phyloP scores from a whole-genome alignment of 495 filamentous ascomycete genomes.

The Aspergillus sparsus region DNA sequence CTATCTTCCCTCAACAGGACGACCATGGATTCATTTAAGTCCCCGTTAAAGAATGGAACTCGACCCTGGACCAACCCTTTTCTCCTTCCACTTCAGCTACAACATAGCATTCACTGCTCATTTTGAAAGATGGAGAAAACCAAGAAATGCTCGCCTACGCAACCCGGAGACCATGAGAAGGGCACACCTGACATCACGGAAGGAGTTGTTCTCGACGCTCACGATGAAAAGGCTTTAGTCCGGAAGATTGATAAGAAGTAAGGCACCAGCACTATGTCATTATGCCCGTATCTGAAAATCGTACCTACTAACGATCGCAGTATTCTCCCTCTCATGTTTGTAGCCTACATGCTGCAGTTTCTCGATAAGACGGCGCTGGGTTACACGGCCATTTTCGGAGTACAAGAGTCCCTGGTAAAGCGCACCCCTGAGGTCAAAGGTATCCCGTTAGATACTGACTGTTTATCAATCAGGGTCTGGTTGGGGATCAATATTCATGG shows the following conservation, averaged over 20 bases:
- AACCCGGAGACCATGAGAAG: not conserved
- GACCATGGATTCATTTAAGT: too few species aligned
- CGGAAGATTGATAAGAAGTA: conserved; percentile 6
- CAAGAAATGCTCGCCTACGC: not conserved
- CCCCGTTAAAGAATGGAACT: too few species aligned
- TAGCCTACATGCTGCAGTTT: conserved; percentile 15
- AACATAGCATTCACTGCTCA: too few species aligned
- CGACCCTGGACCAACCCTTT: too few species aligned
- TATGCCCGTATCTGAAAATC: too few species aligned
- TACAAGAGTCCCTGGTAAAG: conserved; percentile 8
- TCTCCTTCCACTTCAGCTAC: too few species aligned
- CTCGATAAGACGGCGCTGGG: conserved; percentile 15
- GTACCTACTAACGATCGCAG: not conserved
- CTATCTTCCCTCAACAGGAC: too few species aligned
- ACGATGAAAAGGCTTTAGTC: conserved; percentile 4
- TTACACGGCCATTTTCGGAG: conserved; percentile 13
- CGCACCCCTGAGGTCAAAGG: not conserved
- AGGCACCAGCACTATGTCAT: not conserved
- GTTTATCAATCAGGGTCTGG: conserved; percentile 1
- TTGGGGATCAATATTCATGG: conserved; percentile 18
- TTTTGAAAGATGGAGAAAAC: not conserved
- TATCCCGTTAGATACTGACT: not conserved
- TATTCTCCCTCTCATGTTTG: conserved; percentile 15
- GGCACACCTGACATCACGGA: not conserved
- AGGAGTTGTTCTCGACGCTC: not conserved